These are phyloP conservation scores for Andalucia godoyi DNA, from an alignment of 78 protist species.

Conservation along the genomic window DNA sequence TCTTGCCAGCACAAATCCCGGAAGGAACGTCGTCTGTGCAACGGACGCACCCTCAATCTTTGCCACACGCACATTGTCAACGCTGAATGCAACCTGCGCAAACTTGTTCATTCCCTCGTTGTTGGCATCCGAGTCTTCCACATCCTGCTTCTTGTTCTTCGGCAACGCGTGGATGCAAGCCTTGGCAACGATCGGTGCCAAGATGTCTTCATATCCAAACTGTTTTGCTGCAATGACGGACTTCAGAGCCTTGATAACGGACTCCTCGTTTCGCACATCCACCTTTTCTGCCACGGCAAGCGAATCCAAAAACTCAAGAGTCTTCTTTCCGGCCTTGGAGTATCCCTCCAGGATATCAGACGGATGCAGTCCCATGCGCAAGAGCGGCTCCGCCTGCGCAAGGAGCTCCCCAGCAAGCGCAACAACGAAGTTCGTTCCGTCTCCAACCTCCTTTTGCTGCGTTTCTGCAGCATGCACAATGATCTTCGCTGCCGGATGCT, in stretches of 20 bases:
- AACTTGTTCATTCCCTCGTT: too few relatives aligned
- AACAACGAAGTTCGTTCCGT: slow-evolving; percentile 91
- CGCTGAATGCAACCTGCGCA: too few relatives aligned
- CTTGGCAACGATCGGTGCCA: slow-evolving; percentile 65
- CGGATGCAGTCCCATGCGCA: slow-evolving; percentile 74
- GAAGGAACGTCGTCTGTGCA: slow-evolving; percentile 41
- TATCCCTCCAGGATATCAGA: slow-evolving; percentile 85
- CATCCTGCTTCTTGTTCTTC: slow-evolving; percentile 25
- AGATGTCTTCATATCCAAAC: slow-evolving; percentile 74
- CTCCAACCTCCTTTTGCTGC: slow-evolving; percentile 96
- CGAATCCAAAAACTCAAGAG: slow-evolving; percentile 43
- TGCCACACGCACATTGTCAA: slow-evolving; percentile 91
- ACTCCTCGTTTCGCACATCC: slow-evolving; percentile 9
- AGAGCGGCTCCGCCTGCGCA: slow-evolving; percentile 71
- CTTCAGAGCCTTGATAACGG: slow-evolving; percentile 40
- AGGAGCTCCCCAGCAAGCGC: slow-evolving; percentile 95
- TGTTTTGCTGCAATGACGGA: slow-evolving; percentile 82
- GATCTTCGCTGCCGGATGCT: slow-evolving; percentile 98
- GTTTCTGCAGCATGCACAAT: slow-evolving; percentile 83
- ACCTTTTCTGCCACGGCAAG: not conserved
- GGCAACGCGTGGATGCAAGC: slow-evolving; percentile 77
- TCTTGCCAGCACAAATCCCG: slow-evolving; percentile 83
- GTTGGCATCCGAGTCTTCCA: too few relatives aligned
- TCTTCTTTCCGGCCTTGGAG: slow-evolving; percentile 51
- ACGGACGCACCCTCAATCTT: slow-evolving; percentile 90